Base-by-base conservation (phyloP, 148 eudicot species). In the Diospyros lotus region DNA sequence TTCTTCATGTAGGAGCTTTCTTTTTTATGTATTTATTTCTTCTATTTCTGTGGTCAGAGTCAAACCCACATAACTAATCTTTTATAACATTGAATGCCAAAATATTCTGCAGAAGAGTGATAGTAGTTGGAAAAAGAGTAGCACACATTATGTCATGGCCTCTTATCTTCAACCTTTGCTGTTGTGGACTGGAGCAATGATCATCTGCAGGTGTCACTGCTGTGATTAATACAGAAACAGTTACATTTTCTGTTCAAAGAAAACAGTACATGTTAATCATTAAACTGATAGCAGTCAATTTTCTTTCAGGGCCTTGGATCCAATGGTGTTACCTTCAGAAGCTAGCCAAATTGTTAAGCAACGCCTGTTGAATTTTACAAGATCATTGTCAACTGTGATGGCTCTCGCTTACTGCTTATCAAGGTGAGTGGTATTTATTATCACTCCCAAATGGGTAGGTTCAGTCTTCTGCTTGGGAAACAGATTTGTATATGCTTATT, bases 311-410 rank as follows among this genome's bases (percentile, higher is more conserved):
- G 82, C 84, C 71, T 67, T 95, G 79, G 97, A 89, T 84, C 96
- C 97, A 28, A 68, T 93, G 66, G 77, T 84, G 52, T 80, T 92
- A 85, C 96, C 96, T 64, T 77, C 96, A 73, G 89, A 88, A 84
- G 87, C 96, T 72, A 84, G 94, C 79, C 87, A 88, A 74, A 79
- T 88, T 83, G 92, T 95, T 80, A 95, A 95, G 82, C 91, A 87
- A 72, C 78, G 97, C 64, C 80, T 90, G 73, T 65, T 95, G 69
- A 88, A 67, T 83, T 95, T 95, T 81, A 90, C 84, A 64, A 89
- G 83, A 81, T 95, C 97, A 17, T 89, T 95, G 82, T 90, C 97
- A 74, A 90, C 97, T 75, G 96, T 95, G 69, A 77, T 95, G 78
- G 88, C 97, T 42, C 81, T 89, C 74, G 94, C 99, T 72, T 88